Base-by-base conservation (phyloP, 2,329 filamentous ascomycete genomes). In the Raffaelea deltoideospora region DNA sequence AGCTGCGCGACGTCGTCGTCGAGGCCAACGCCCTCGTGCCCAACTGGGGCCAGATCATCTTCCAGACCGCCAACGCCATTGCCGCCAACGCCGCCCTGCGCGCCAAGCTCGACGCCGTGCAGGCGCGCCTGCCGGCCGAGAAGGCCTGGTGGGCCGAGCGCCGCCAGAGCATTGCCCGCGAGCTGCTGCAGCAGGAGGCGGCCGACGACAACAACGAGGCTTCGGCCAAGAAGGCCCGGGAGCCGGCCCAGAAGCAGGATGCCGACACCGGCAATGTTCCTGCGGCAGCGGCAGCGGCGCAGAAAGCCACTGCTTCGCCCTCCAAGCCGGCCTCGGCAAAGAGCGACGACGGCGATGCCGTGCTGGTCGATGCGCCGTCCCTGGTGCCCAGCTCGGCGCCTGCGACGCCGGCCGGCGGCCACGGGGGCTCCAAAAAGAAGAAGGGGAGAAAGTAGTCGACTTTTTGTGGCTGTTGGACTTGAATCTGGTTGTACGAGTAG, bases 21-120 rank as follows among this genome's bases (percentile, higher is more conserved):
- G 88, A 96, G 85, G 90, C 92, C 50, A 96, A 96, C 55, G 86
- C 82, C 17, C 80, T 95, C 45, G 69, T 75, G 2, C 79, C 83
- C 34, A 79, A 79, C 56, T 98, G 90, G 90, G 90, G 90, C 43
- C 79, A 90, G 53, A 76, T 73, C 39, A 96, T 98, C 56, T 98
- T 98, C 71, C 90, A 98, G 59, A 87, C 83, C 32, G 90, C 90
- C 38, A 93, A 93, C 59, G 90, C 98, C 59, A 95, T 98, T 59
- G 76, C 81, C 41, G 79, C 85, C 52, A 95, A 95, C 61, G 71
- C 73, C 30, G 61, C 76, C 33, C 70, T 94, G 51, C 81, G 85
- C 46, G 67, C 78, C 45, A 72, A 78, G 34, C 67, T 94, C 17
- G 71, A 77, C 33, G 79, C 86, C 43, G 75, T 94, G 40, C 76